Base-by-base conservation (phyloP, 345 rosid species). In the Sisymbrium altissimum region DNA sequence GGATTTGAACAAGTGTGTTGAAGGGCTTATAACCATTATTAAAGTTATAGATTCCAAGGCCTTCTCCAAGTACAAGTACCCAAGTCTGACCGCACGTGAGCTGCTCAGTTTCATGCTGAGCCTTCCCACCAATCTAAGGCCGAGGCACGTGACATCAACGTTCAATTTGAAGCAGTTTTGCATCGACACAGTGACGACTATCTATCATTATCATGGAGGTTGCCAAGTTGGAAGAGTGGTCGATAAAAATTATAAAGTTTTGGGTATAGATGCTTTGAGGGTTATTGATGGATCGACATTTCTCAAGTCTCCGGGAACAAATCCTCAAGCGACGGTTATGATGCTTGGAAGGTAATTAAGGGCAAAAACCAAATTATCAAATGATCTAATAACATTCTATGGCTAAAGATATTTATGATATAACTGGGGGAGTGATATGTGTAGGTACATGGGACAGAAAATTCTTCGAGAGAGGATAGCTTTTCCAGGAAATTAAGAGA, bases 131-230 rank as follows among this genome's bases (percentile, higher is more conserved):
- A 92, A 89, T 81, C 39, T 84, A 58, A 87, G 83, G 68, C 93
- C 87, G 6, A 83, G 79, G 27, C 87, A 85, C 58, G 12, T 50
- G 0, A 68, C 61, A 4, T 32, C 86, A 0, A 21, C 79, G 10
- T 29, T 52, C 35, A 81, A 88, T 5, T 48, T 92, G 67, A 86
- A 80, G 44, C 92, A 88, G 27, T 88, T 83, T 63, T 87, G 92
- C 68, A 78, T 45, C 5, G 85, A 84, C 72, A 85, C 87, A 0
- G 95, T 86, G 29, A 77, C 67, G 82, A 89, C 92, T 4, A 63
- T 87, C 10, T 89, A 88, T 88, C 92, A 85, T 64, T 89, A 87
- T 46, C 90, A 85, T 49, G 90, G 90, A 27, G 95, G 95, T 40
- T 87, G 95, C 19, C 88, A 80, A 74, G 85, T 85, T 27, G 83